A percentile compares a stretch with the other conserved stretches of the same genome.
Conservation (phyloP, 805 yeast genomes). For the Myxozyma geophila region DNA sequence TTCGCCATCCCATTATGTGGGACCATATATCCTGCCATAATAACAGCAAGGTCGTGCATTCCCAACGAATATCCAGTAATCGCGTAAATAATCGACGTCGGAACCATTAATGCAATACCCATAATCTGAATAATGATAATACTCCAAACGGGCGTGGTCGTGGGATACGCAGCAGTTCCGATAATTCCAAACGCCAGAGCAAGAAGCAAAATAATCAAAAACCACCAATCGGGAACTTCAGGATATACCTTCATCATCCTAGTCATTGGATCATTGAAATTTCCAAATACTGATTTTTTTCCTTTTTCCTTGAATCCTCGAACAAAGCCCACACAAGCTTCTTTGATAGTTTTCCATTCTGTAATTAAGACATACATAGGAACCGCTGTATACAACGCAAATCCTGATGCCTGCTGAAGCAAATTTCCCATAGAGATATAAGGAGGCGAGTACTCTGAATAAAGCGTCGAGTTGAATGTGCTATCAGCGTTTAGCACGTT, state of each 20-base stretch:
- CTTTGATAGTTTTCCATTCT: slow-evolving; percentile 21
- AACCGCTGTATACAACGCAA: slow-evolving; percentile 61
- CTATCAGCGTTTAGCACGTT: slow-evolving; percentile 52
- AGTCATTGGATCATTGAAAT: slow-evolving; percentile 21
- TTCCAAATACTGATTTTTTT: slow-evolving; percentile 38
- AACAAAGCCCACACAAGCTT: slow-evolving; percentile 6
- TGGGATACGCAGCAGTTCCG: slow-evolving; percentile 41
- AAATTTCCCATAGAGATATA: slow-evolving; percentile 66
- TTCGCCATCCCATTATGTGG: slow-evolving; percentile 66
- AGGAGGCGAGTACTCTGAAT: slow-evolving; percentile 65
- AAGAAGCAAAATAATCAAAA: slow-evolving; percentile 51
- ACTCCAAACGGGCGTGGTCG: slow-evolving; percentile 66
- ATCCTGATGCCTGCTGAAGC: slow-evolving; percentile 61
- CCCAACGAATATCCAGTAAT: slow-evolving; percentile 65
- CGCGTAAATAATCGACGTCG: slow-evolving; percentile 65
- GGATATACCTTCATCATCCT: slow-evolving; percentile 55
- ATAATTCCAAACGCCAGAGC: slow-evolving; percentile 45
- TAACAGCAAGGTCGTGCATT: slow-evolving; percentile 64
- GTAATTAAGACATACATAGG: slow-evolving; percentile 48
- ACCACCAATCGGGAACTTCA: slow-evolving; percentile 82
- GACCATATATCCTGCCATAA: slow-evolving; percentile 65
- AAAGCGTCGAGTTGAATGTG: slow-evolving; percentile 53
- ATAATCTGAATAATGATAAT: slow-evolving; percentile 60
- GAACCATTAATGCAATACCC: slow-evolving; percentile 60
- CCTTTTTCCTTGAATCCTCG: slow-evolving; percentile 7